phyloP scores from a whole-genome alignment of 2,329 filamentous ascomycete genomes.

The Grosmannia serpens region DNA sequence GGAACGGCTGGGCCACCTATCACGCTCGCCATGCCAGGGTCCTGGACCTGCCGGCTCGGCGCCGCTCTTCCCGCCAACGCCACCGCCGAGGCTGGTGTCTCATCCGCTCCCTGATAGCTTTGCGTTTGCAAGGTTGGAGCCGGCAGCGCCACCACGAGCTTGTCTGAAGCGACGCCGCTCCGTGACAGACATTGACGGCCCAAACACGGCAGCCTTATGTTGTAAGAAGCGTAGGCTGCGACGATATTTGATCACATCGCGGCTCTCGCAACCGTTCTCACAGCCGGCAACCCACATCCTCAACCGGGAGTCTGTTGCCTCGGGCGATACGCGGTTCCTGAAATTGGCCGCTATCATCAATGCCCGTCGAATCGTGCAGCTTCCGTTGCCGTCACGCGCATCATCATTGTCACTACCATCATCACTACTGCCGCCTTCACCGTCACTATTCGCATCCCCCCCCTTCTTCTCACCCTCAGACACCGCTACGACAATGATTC shows the following conservation, averaged over 20 bases:
- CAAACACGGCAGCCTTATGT: conserved; percentile 34
- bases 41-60: background rate
- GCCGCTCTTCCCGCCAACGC: background rate
- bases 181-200: conserved; percentile 47
- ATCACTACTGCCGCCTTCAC: background rate
- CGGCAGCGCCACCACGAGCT: background rate
- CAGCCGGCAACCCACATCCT: conserved; percentile 59
- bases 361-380: conserved; percentile 15
- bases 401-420: background rate
- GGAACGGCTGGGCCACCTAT: background rate
- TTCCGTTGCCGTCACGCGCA: background rate
- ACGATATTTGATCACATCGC: conserved; percentile 53
- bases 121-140: background rate
- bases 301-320: conserved; percentile 40
- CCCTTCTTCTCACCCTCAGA: background rate
- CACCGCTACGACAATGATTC: background rate
- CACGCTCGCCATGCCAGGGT: background rate
- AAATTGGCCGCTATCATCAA: conserved; percentile 33
- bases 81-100: background rate
- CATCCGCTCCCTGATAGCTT: background rate
- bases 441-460: background rate
- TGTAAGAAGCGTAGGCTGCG: conserved; percentile 59
- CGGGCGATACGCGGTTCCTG: conserved; percentile 35
- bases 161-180: conserved; percentile 38
- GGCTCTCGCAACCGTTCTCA: conserved; percentile 58